Base-by-base conservation (phyloP, 2,329 filamentous ascomycete species). In the Didymosphaeria variabile region DNA sequence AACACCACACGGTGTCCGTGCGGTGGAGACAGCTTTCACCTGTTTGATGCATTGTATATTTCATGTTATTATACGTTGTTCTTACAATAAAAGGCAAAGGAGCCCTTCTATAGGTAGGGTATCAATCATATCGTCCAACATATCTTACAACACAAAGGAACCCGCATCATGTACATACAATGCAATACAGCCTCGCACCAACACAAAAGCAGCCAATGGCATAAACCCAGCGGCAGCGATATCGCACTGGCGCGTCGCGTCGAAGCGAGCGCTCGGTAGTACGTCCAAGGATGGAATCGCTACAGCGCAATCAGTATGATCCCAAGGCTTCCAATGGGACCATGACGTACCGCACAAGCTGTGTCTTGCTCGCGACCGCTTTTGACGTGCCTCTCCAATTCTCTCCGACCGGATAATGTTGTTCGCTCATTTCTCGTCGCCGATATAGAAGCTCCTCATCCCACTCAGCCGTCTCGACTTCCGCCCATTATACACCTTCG, bases 401-500 rank as follows among this genome's bases (percentile, higher is more conserved):
- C n/a, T 21, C 17, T 29, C 2, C 26, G n/a, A 5, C 34, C 23
- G 31, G 17, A 17, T 23, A 26, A n/a, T 7, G n/a, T n/a, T n/a
- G n/a, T n/a, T 10, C 42, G 7, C 40, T 46, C n/a, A 45, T 17
- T 26, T 44, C 38, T 60, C 58, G 19, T 46, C 45, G 9, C 29
- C 46, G 45, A 46, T 55, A 19, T 52, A 34, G 6, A 55, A 60
- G 29, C 36, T 55, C 29, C 13, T 52, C 15, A 29, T 45, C 12
- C 45, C 53, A 29, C 51, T 45, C 31, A 42, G 7, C 15, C 31
- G 23, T 36, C 17, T 50, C 26, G 44, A 53, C 26, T 57, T 59
- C 19, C 54, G 55, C 23, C 42, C 56, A 23, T 44, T 17, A 32
- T 60, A 63, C 47, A 63, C 54, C 31, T 42, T 56, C 32, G 29